phyloP scores from a whole-genome alignment of 768 basidiomycete genomes.

The Rhizopogon vulgaris region DNA sequence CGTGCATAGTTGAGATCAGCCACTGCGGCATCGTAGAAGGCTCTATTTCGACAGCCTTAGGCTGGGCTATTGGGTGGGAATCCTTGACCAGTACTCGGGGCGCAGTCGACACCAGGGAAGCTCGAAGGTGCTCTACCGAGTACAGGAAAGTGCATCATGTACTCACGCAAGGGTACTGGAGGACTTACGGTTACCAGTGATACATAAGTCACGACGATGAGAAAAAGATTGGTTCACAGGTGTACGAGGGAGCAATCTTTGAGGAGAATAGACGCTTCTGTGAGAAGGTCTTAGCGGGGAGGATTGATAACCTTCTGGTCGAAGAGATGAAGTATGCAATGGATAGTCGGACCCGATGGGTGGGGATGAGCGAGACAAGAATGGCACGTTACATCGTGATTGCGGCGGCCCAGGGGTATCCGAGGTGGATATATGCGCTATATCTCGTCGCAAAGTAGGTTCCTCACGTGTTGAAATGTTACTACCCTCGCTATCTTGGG shows the following conservation, averaged over 20 bases:
- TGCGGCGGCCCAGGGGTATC: not conserved
- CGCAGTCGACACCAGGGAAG: too few relatives aligned
- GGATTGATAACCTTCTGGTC: not conserved
- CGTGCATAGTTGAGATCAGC: slow-evolving; percentile 1
- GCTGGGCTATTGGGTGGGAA: not conserved
- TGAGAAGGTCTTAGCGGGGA: not conserved
- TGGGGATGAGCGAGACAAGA: not conserved
- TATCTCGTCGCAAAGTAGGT: not conserved
- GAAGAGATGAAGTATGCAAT: not conserved
- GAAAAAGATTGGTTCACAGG: not conserved
- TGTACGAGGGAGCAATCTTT: not conserved
- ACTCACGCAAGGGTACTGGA: not conserved
- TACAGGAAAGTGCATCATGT: not conserved
- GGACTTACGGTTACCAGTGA: not conserved
- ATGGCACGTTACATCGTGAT: not conserved
- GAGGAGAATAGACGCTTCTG: not conserved
- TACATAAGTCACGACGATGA: not conserved
- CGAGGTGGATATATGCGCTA: not conserved
- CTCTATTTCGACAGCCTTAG: not conserved
- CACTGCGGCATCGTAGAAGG: slow-evolving; percentile 2
- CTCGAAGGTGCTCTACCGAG: not conserved
- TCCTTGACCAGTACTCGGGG: not conserved
- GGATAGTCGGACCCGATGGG: not conserved
- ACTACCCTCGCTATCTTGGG: not conserved
- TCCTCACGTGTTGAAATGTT: not conserved